These are phyloP conservation scores for Colletotrichum gloeosporioides DNA, from an alignment of 2,329 filamentous ascomycete species.

Conservation along the genomic window DNA sequence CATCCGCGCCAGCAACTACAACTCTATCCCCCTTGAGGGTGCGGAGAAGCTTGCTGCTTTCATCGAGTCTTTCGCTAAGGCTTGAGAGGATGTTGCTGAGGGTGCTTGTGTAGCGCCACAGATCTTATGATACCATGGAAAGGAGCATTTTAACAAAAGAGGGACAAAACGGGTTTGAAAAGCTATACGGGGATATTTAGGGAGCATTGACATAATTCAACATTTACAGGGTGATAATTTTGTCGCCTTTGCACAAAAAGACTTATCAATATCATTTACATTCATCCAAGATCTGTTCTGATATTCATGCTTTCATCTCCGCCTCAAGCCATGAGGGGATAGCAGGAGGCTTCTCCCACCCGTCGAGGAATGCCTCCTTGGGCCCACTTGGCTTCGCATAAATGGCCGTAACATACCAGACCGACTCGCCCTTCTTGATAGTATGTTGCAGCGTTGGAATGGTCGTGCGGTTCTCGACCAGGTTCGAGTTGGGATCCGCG, in stretches of 20 bases:
- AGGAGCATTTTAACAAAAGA: neutral
- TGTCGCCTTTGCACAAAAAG: neutral
- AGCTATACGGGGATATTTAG: neutral
- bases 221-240: neutral
- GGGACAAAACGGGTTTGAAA: neutral
- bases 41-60: conserved; percentile 72
- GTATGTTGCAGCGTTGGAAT: conserved; percentile 73
- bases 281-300: neutral
- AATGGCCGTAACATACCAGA: conserved; percentile 74
- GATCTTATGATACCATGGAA: conserved; percentile 12
- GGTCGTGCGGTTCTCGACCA: conserved; percentile 74
- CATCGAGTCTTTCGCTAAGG: conserved; percentile 58
- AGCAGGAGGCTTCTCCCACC: conserved; percentile 64
- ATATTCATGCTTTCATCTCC: conserved; percentile 45
- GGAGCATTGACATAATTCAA: conserved; percentile 7
- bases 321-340: conserved; percentile 66
- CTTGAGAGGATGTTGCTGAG: conserved; percentile 22
- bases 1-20: conserved; percentile 89
- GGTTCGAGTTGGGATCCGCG: conserved; percentile 80
- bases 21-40: conserved; percentile 74
- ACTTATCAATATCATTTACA: neutral
- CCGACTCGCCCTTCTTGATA: conserved; percentile 59
- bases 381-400: conserved; percentile 70
- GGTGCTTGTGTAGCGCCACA: neutral
- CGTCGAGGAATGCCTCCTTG: conserved; percentile 58